Conservation (phyloP, 495 filamentous ascomycete species). For the Glutinoglossum americanum region DNA sequence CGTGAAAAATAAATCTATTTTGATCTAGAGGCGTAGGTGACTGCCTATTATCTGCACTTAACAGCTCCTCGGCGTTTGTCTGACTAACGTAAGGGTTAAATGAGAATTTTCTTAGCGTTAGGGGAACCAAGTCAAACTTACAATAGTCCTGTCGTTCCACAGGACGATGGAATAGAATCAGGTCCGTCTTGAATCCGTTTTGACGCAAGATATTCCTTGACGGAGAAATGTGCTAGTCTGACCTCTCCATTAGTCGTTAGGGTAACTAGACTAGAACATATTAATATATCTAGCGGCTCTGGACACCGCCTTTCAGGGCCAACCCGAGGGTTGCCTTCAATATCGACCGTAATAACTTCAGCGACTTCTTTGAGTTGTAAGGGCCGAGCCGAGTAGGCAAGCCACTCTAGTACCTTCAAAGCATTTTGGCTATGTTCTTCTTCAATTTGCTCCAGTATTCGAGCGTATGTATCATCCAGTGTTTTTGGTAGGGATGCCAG, state of each 20-base stretch:
- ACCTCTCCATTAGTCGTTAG: background rate
- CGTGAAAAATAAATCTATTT: too few species aligned
- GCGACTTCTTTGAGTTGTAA: slow-evolving; percentile 7
- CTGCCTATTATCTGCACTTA: too few species aligned
- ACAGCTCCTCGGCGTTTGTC: too few species aligned
- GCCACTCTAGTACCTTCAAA: slow-evolving; percentile 8
- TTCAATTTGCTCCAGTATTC: slow-evolving; percentile 8
- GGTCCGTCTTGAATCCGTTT: too few species aligned
- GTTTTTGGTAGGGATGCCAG: slow-evolving; percentile 8
- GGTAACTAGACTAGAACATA: slow-evolving; percentile 8
- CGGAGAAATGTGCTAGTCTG: too few species aligned
- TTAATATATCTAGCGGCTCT: slow-evolving; percentile 3
- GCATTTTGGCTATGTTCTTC: slow-evolving; percentile 4
- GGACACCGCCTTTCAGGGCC: slow-evolving; percentile 4
- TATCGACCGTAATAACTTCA: slow-evolving; percentile 7
- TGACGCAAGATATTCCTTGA: too few species aligned
- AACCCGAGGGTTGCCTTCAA: background rate
- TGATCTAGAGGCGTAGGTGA: too few species aligned
- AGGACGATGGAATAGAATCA: too few species aligned
- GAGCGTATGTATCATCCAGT: slow-evolving; percentile 12
- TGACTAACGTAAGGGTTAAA: too few species aligned
- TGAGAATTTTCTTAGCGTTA: too few species aligned
- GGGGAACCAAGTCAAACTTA: too few species aligned
- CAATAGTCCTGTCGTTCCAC: too few species aligned
- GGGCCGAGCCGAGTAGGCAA: slow-evolving; percentile 8